These are phyloP conservation scores for Aureobasidium sp. DNA, from an alignment of 2,329 filamentous ascomycete species.

Conservation along the genomic window DNA sequence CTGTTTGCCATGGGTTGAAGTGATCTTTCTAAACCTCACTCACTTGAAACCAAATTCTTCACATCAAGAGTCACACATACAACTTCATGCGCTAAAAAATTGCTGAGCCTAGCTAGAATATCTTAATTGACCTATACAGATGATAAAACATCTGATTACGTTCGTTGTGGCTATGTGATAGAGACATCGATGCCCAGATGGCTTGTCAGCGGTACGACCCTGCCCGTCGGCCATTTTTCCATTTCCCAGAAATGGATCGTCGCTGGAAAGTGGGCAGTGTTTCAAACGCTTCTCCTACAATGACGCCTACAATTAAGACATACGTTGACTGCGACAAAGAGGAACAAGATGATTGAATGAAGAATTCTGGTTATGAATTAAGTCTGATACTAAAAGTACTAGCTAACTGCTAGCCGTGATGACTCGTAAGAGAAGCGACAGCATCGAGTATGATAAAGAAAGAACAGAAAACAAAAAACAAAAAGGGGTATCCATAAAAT, in stretches of 20 bases:
- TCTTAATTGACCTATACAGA: too few species aligned
- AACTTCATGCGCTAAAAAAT: too few species aligned
- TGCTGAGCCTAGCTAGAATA: too few species aligned
- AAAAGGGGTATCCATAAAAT: conserved; percentile 3
- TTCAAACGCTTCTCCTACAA: background rate
- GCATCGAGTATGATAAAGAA: background rate
- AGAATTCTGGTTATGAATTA: background rate
- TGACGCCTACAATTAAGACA: background rate
- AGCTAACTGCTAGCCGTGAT: background rate
- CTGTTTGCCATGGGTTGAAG: too few species aligned
- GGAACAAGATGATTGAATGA: background rate
- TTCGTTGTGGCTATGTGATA: background rate
- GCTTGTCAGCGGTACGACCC: background rate
- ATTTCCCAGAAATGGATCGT: background rate
- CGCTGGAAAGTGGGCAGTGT: background rate
- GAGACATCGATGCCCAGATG: background rate
- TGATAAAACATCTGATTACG: too few species aligned
- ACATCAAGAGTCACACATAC: too few species aligned
- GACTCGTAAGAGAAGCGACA: background rate
- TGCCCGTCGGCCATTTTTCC: background rate
- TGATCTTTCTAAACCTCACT: too few species aligned
- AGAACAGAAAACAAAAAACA: background rate
- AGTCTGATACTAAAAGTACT: background rate
- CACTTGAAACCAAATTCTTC: too few species aligned
- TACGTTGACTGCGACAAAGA: background rate